A percentile compares a stretch with the other conserved stretches of the same genome.
Evolutionary conservation across 441 rosid species (phyloP).

Genomic region (Rhodomyrtus psidioides): DNA sequence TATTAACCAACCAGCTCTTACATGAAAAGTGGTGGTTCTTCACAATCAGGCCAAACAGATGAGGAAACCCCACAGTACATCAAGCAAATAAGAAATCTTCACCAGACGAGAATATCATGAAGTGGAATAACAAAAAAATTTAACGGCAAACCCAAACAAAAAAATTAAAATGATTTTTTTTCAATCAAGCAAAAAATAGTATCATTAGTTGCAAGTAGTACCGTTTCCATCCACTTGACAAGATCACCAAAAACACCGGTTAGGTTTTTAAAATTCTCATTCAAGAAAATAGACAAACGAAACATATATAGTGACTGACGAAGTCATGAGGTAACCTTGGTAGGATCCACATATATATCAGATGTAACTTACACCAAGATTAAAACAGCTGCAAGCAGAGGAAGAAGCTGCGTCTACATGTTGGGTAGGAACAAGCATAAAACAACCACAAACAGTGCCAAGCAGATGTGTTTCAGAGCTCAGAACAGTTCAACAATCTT

Average conservation of each 20-base stretch:
- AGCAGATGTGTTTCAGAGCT: background rate
- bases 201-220: slow-evolving; percentile 21
- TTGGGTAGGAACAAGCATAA: background rate
- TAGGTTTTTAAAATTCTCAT: background rate
- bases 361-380: no score
- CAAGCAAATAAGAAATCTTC: slow-evolving; percentile 87
- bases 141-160: no score
- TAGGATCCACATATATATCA: background rate
- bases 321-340: background rate
- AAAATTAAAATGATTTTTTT: no score
- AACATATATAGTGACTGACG: background rate
- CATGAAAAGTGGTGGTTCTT: background rate
- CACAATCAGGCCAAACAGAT: background rate
- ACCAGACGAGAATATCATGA: no score
- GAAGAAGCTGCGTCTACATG: background rate
- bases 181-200: background rate
- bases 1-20: background rate
- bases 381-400: background rate
- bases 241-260: background rate
- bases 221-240: slow-evolving; percentile 99
- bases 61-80: slow-evolving; percentile 70
- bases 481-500: background rate
- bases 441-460: background rate
- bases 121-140: no score
- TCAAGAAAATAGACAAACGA: background rate